phyloP scores from a whole-genome alignment of 805 yeast species.

The Metahyphopichia silvanorum region DNA sequence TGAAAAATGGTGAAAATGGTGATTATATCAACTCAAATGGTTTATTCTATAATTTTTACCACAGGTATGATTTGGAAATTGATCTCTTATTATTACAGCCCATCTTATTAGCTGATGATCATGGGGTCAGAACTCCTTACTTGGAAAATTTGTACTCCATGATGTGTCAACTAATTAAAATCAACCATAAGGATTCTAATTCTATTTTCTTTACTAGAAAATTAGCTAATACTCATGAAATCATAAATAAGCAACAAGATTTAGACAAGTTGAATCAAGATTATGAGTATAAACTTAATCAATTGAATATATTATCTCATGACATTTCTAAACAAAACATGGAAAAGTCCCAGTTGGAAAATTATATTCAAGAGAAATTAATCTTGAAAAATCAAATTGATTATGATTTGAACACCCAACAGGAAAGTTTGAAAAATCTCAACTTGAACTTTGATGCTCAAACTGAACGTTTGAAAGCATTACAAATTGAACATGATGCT shows the following conservation, averaged over 20 bases:
- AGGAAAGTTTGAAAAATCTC: slow-evolving; percentile 13
- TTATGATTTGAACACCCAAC: slow-evolving; percentile 16
- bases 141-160: slow-evolving; percentile 82
- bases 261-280: slow-evolving; percentile 7
- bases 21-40: slow-evolving; percentile 49
- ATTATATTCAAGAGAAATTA: slow-evolving; percentile 16
- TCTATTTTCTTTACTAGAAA: slow-evolving; percentile 31
- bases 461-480: slow-evolving; percentile 8
- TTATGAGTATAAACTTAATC: slow-evolving; percentile 14
- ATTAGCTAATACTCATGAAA: slow-evolving; percentile 1
- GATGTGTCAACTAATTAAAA: slow-evolving; percentile 57
- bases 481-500: slow-evolving; percentile 7
- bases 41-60: slow-evolving; percentile 64
- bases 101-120: slow-evolving; percentile 85
- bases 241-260: slow-evolving; percentile 1
- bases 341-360: slow-evolving; percentile 14
- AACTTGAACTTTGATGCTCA: slow-evolving; percentile 12
- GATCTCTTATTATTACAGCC: slow-evolving; percentile 84
- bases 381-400: slow-evolving; percentile 19
- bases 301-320: slow-evolving; percentile 16
- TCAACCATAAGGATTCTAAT: slow-evolving; percentile 29
- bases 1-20: slow-evolving; percentile 14
- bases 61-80: slow-evolving; percentile 50
- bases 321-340: slow-evolving; percentile 14
- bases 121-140: slow-evolving; percentile 83